Conservation (phyloP, 1,139 yeast genomes). For the Zygoascus sp. region DNA sequence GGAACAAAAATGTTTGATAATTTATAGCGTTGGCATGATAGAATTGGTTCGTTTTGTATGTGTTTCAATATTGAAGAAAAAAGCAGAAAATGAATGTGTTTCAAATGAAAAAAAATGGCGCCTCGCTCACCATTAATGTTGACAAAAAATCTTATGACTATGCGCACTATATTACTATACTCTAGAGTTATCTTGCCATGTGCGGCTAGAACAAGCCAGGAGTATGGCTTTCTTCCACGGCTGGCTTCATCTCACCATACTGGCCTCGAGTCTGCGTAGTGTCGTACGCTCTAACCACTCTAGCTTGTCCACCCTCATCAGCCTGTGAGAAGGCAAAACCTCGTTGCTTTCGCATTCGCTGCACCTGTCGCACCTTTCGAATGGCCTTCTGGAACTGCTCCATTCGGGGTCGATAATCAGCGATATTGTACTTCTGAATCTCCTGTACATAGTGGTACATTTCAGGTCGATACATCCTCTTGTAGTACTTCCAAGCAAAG, state of each 20-base stretch:
- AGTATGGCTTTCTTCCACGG: constrained; percentile 8
- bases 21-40: background rate
- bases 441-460: constrained; percentile 94
- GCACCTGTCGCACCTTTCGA: constrained; percentile 95
- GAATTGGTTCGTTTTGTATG: too few relatives aligned
- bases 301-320: constrained; percentile 91
- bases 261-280: constrained; percentile 64
- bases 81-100: too few relatives aligned
- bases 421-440: constrained; percentile 91
- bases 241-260: constrained; percentile 46
- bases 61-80: too few relatives aligned
- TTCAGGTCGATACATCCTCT: constrained; percentile 86
- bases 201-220: background rate
- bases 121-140: background rate
- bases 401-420: constrained; percentile 90
- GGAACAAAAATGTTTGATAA: too few relatives aligned
- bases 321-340: constrained; percentile 98
- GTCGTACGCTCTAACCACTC: constrained; percentile 88
- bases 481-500: constrained; percentile 89
- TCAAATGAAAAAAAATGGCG: too few relatives aligned
- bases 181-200: too few relatives aligned
- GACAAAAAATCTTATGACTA: background rate
- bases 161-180: background rate
- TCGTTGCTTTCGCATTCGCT: constrained; percentile 95
- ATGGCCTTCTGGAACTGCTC: constrained; percentile 97